Percentiles rank a stretch among this genome's conserved stretches.
phyloP scores from a whole-genome alignment of 495 filamentous ascomycete species.

The Neurospora sp. region DNA sequence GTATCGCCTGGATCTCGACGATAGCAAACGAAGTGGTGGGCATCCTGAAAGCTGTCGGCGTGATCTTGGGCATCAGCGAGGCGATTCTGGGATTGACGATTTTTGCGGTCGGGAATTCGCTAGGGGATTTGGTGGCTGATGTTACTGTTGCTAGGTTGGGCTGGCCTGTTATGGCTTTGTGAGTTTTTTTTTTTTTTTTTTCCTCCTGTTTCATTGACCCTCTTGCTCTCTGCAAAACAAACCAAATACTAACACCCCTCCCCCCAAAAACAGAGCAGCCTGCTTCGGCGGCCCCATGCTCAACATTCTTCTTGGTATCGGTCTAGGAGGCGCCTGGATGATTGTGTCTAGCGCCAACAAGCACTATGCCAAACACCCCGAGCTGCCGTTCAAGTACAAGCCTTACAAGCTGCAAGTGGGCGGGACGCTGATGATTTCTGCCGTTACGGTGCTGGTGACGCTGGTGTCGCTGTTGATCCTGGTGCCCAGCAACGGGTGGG shows the following conservation, averaged over 20 bases:
- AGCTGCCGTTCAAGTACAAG: slow-evolving; percentile 38
- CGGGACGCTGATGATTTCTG: slow-evolving; percentile 72
- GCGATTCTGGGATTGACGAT: slow-evolving; percentile 92
- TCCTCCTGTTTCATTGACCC: too few relatives aligned
- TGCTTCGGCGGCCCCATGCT: slow-evolving; percentile 98
- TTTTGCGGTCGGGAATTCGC: slow-evolving; percentile 92
- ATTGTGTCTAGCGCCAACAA: slow-evolving; percentile 50
- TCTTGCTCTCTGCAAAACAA: too few relatives aligned
- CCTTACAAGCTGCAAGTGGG: slow-evolving; percentile 75
- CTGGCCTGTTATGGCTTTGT: slow-evolving; percentile 93
- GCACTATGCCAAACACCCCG: slow-evolving; percentile 47
- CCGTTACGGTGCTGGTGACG: slow-evolving; percentile 69
- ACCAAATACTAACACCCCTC: too few relatives aligned
- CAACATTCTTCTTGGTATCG: slow-evolving; percentile 92
- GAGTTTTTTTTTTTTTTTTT: slow-evolving; percentile 20
- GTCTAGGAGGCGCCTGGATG: slow-evolving; percentile 79
- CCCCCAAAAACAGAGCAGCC: slow-evolving; percentile 41
- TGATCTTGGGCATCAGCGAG: slow-evolving; percentile 88
- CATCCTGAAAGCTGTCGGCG: slow-evolving; percentile 85
- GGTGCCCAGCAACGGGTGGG: slow-evolving; percentile 82
- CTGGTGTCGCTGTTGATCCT: slow-evolving; percentile 66
- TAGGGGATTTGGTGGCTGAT: slow-evolving; percentile 91
- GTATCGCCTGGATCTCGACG: slow-evolving; percentile 91
- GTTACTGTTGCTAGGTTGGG: slow-evolving; percentile 88
- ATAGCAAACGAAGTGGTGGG: slow-evolving; percentile 95